These are phyloP conservation scores for Aspergillus nomiae DNA, from an alignment of 2,329 filamentous ascomycete genomes.

Conservation along the genomic window DNA sequence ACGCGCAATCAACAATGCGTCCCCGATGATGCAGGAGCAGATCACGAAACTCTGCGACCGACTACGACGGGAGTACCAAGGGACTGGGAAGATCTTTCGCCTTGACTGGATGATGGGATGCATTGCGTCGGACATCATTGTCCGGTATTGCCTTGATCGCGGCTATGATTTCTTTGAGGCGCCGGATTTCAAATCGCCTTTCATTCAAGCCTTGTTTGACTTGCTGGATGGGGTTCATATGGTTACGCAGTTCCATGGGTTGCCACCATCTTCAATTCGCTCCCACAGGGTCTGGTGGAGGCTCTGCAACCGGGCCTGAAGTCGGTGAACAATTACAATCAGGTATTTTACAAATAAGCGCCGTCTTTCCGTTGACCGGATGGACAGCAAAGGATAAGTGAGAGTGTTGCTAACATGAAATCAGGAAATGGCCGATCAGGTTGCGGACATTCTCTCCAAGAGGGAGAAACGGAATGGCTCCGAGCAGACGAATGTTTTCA, in stretches of 20 bases:
- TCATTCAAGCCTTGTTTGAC: constrained; percentile 14
- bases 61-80: constrained; percentile 12
- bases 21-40: constrained; percentile 26
- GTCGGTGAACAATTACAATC: constrained; percentile 10
- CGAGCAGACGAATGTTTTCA: constrained; percentile 18
- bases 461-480: constrained; percentile 4
- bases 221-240: constrained; percentile 11
- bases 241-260: constrained; percentile 15
- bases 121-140: constrained; percentile 20
- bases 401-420: neutral
- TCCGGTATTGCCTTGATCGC: constrained; percentile 16
- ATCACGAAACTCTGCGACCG: constrained; percentile 13
- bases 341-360: neutral
- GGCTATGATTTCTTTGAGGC: constrained; percentile 14
- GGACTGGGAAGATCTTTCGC: constrained; percentile 10
- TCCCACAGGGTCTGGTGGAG: constrained; percentile 12
- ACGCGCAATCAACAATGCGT: constrained; percentile 35
- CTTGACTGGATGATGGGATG: constrained; percentile 18
- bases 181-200: constrained; percentile 10
- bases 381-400: neutral
- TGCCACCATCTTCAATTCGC: constrained; percentile 14
- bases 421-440: constrained; percentile 13
- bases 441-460: constrained; percentile 5
- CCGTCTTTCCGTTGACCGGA: neutral
- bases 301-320: constrained; percentile 10